Evolutionary conservation across 306 rosid species (phyloP).

Genomic region (peach (Prunus persica)): Prunus_persica_NCBIv2 NC_034011.1:3078001-3078500

Average conservation of each 20-base stretch:
- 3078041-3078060: not conserved
- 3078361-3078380: not conserved
- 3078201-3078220: too few relatives aligned
- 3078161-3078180: too few relatives aligned
- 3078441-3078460: too few relatives aligned
- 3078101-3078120: too few relatives aligned
- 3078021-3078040: not conserved
- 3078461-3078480: too few relatives aligned
- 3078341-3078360: not conserved
- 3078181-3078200: too few relatives aligned
- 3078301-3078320: not conserved
- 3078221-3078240: not conserved
- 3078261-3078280: not conserved
- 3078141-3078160: too few relatives aligned
- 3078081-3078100: too few relatives aligned
- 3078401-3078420: not conserved
- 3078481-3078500: too few relatives aligned
- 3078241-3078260: not conserved
- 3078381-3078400: not conserved
- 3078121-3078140: too few relatives aligned
- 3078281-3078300: not conserved
- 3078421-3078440: too few relatives aligned
- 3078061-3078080: too few relatives aligned
- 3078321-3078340: not conserved
- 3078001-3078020: not conserved